phyloP scores from a whole-genome alignment of 2,329 filamentous ascomycete genomes.

The Penicillium expansum region DNA sequence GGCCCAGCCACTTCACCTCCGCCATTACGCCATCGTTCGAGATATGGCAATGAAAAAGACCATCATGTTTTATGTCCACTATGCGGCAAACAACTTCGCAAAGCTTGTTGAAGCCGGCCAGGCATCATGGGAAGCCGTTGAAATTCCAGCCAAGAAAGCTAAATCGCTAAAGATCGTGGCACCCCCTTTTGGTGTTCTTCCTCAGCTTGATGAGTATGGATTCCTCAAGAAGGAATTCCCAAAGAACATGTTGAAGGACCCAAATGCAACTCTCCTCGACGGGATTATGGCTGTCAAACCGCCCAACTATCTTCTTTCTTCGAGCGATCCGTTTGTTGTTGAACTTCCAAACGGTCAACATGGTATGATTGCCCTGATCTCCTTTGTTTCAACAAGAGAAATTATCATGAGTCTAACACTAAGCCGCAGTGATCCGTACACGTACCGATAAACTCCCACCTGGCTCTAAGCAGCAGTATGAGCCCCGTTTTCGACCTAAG shows the following conservation, averaged over 20 bases:
- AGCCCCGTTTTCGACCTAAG: constrained; percentile 1
- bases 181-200: constrained; percentile 32
- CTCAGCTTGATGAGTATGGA: constrained; percentile 48
- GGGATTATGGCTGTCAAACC: constrained; percentile 35
- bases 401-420: constrained; percentile 1
- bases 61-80: constrained; percentile 54
- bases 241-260: constrained; percentile 40
- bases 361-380: constrained; percentile 23
- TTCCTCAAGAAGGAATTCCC: constrained; percentile 40
- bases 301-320: constrained; percentile 33
- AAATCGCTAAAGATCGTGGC: constrained; percentile 30
- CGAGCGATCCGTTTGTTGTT: constrained; percentile 35
- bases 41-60: constrained; percentile 52
- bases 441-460: constrained; percentile 7
- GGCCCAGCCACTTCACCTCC: constrained; percentile 58
- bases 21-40: constrained; percentile 56
- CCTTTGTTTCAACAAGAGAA: constrained; percentile 7
- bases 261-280: constrained; percentile 45
- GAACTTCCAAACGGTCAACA: constrained; percentile 30
- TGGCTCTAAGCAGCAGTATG: constrained; percentile 10
- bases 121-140: constrained; percentile 55
- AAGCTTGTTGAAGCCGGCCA: constrained; percentile 52
- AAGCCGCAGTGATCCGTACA: constrained; percentile 8
- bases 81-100: constrained; percentile 53
- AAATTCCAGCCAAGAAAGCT: constrained; percentile 32